These are phyloP conservation scores for Lagenaria siceraria DNA, from an alignment of 306 rosid species.

Conservation along the genomic window DNA sequence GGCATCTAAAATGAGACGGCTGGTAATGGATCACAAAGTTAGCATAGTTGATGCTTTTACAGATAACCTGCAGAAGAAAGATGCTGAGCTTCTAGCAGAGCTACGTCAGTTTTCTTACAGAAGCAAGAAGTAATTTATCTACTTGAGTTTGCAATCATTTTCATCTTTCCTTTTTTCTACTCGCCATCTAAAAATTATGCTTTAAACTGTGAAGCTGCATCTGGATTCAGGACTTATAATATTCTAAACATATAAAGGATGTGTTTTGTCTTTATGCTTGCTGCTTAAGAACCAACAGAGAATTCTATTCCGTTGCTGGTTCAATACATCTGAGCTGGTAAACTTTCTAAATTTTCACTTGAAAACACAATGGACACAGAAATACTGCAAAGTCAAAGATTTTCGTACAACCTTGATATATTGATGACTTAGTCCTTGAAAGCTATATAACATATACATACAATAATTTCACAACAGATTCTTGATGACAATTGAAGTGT, in stretches of 20 bases:
- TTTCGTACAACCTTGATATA: neutral
- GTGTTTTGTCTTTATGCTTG: neutral
- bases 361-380: neutral
- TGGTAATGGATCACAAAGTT: slow-evolving; percentile 44
- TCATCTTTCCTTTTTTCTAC: neutral
- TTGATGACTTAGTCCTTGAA: neutral
- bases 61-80: slow-evolving; percentile 22
- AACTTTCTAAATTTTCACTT: neutral
- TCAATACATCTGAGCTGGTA: neutral
- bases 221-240: neutral
- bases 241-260: neutral
- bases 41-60: slow-evolving; percentile 36
- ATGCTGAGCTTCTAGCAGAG: slow-evolving; percentile 51
- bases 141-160: slow-evolving; percentile 2
- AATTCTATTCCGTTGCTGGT: neutral
- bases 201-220: neutral
- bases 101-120: slow-evolving; percentile 43
- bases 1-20: slow-evolving; percentile 55
- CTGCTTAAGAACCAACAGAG: neutral
- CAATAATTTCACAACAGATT: neutral
- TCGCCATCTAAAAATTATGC: neutral
- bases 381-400: neutral
- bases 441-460: neutral
- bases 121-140: slow-evolving; percentile 38
- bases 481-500: neutral